A percentile compares a stretch with the other conserved stretches of the same genome.
Conservation (phyloP, 371 early-diverging fungal genomes). For the Amoeboaphelidium protococcarum region DNA sequence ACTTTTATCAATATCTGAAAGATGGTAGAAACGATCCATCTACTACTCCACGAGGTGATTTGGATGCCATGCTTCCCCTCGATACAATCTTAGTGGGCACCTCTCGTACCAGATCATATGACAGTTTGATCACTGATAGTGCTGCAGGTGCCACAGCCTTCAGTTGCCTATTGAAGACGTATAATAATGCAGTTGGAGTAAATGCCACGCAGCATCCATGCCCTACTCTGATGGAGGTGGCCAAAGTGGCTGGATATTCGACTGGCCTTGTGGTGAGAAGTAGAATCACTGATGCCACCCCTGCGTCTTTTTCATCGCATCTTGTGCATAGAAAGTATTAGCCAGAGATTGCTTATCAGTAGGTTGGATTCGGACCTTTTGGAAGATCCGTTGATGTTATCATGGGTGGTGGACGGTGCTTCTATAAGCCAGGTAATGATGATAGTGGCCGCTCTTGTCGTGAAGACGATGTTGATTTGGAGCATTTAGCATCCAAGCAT, state of each 20-base stretch:
- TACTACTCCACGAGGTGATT: too few relatives aligned
- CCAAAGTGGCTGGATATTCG: slow-evolving; percentile 39
- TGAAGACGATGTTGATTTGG: slow-evolving; percentile 34
- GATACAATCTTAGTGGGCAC: too few relatives aligned
- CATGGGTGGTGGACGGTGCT: slow-evolving; percentile 74
- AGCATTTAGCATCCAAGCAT: slow-evolving; percentile 17
- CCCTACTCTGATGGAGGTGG: slow-evolving; percentile 78
- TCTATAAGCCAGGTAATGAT: slow-evolving; percentile 34
- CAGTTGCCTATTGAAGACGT: slow-evolving; percentile 54
- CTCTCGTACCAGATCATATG: slow-evolving; percentile 53
- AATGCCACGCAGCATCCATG: slow-evolving; percentile 29
- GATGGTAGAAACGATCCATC: too few relatives aligned
- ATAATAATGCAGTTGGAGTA: slow-evolving; percentile 8
- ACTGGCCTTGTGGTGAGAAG: slow-evolving; percentile 80
- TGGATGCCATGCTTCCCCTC: too few relatives aligned
- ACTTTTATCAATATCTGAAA: neutral
- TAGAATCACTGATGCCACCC: slow-evolving; percentile 53
- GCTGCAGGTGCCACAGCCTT: slow-evolving; percentile 90
- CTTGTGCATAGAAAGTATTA: slow-evolving; percentile 42
- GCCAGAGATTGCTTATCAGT: slow-evolving; percentile 56
- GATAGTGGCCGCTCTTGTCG: slow-evolving; percentile 24
- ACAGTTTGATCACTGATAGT: slow-evolving; percentile 64
- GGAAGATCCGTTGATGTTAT: slow-evolving; percentile 57
- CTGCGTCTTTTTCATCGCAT: slow-evolving; percentile 35
- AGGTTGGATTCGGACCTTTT: slow-evolving; percentile 53